phyloP scores from a whole-genome alignment of 164 flowering plant genomes.

The Annona squamosa region DNA sequence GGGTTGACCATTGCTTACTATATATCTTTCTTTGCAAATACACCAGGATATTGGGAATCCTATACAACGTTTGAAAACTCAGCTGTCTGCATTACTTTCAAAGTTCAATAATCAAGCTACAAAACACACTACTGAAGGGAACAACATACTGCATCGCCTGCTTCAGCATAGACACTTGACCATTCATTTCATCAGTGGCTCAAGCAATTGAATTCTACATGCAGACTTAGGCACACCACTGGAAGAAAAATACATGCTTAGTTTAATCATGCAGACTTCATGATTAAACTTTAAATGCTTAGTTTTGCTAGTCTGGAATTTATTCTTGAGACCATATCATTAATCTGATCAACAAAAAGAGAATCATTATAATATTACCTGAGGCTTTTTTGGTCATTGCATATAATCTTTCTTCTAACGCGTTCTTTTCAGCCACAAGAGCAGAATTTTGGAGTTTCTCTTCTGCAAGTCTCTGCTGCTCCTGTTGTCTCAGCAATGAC shows the following conservation, averaged over 20 bases:
- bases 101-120: no score
- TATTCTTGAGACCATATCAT: neutral
- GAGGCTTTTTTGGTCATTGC: slow-evolving; percentile 33
- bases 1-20: no score
- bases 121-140: no score
- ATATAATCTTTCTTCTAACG: slow-evolving; percentile 56
- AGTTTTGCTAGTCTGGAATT: neutral
- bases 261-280: neutral
- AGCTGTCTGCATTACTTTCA: no score
- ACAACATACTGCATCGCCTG: no score
- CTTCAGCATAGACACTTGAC: neutral
- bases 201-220: neutral
- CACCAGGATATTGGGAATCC: no score
- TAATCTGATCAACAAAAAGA: neutral
- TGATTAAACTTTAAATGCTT: no score
- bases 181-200: neutral
- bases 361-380: slow-evolving; percentile 31
- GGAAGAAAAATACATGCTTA: no score
- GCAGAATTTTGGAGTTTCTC: slow-evolving; percentile 53
- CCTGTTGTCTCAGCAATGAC: slow-evolving; percentile 61
- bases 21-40: no score
- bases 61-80: no score
- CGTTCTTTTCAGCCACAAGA: slow-evolving; percentile 61
- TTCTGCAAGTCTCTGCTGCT: slow-evolving; percentile 49
- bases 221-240: neutral